phyloP scores from a whole-genome alignment of 2,329 filamentous ascomycete species.

The Tolypocladium album region DNA sequence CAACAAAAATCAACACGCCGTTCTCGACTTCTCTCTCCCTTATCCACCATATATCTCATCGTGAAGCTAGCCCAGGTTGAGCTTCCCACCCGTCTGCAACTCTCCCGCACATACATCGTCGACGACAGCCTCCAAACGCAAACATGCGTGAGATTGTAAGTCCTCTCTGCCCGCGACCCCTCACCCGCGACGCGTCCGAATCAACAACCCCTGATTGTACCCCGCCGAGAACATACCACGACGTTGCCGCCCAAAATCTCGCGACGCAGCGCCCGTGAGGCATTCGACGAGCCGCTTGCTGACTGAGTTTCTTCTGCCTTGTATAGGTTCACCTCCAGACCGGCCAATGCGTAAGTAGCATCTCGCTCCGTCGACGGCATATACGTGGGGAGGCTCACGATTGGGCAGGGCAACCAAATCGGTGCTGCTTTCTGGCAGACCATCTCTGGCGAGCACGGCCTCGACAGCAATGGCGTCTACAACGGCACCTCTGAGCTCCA shows the following conservation, averaged over 20 bases:
- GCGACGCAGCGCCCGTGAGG: not conserved
- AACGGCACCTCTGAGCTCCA: conserved; percentile 97
- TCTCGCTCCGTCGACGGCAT: conserved; percentile 1
- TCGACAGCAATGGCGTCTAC: conserved; percentile 97
- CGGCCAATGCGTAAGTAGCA: conserved; percentile 81
- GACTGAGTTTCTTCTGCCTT: conserved; percentile 41
- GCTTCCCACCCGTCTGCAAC: conserved; percentile 11
- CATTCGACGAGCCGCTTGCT: conserved; percentile 28
- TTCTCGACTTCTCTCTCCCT: conserved; percentile 9
- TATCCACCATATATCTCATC: conserved; percentile 17
- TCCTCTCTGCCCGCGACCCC: conserved; percentile 15
- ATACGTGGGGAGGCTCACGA: conserved; percentile 22
- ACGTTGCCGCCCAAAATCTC: conserved; percentile 1
- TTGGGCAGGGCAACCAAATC: conserved; percentile 91
- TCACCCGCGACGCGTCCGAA: conserved; percentile 27
- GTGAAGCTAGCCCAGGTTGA: conserved; percentile 24
- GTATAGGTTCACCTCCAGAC: conserved; percentile 97
- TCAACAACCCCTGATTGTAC: conserved; percentile 23
- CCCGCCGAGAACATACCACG: conserved; percentile 18
- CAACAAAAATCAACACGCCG: conserved; percentile 15
- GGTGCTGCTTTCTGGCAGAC: conserved; percentile 99
- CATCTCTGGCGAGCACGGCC: conserved; percentile 86
- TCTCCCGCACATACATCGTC: conserved; percentile 12
- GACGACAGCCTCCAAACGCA: conserved; percentile 17
- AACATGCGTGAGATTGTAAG: conserved; percentile 63